Evolutionary conservation across 305 asterid species (phyloP).

Genomic region (Fraxinus sp.): DNA sequence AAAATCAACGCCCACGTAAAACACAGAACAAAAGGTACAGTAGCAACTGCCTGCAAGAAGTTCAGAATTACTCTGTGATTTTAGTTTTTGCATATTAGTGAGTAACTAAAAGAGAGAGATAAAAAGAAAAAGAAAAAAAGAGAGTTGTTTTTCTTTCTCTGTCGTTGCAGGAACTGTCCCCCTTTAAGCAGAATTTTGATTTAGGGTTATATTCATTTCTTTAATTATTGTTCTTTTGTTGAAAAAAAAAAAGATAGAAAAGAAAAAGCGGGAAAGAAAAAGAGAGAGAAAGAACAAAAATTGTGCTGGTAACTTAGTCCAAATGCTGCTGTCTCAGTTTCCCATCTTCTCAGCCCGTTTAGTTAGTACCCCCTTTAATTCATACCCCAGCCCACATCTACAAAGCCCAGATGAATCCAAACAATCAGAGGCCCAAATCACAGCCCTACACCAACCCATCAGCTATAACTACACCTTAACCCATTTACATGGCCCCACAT

Average conservation of each 20-base stretch:
- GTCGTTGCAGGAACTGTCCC: not conserved
- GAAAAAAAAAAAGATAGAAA: not conserved
- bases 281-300: not conserved
- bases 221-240: not conserved
- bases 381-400: not conserved
- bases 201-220: not conserved
- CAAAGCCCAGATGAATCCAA: not conserved
- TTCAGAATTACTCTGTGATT: not conserved
- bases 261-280: not conserved
- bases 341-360: not conserved
- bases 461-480: not conserved
- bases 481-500: not conserved
- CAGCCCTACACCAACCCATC: not conserved
- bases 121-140: not conserved
- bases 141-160: not conserved
- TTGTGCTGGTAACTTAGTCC: not conserved
- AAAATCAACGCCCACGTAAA: not conserved
- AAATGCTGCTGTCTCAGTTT: not conserved
- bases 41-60: not conserved
- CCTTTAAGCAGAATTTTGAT: not conserved
- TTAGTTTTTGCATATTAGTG: not conserved
- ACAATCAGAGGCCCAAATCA: not conserved
- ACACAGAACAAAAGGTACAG: not conserved
- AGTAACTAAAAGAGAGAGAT: not conserved
- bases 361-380: not conserved